Percentiles rank a stretch among this genome's conserved stretches.
Evolutionary conservation across 345 rosid species (phyloP).

Genomic region (Eucalyptus urophylla): DNA sequence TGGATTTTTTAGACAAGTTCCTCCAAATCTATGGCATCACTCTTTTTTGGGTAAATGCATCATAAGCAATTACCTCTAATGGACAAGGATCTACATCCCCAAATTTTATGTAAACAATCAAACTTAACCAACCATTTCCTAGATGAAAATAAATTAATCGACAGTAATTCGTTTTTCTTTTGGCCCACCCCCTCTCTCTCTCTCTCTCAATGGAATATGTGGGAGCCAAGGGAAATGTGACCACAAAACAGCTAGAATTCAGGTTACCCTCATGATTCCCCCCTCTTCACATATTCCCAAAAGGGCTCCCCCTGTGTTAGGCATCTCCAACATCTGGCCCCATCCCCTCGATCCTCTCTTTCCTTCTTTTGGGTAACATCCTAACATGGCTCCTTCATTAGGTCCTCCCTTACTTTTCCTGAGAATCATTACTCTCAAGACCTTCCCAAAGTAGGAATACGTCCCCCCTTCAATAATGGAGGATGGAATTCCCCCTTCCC

Average conservation of each 20-base stretch:
- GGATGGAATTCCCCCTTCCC: neutral
- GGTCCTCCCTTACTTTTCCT: neutral
- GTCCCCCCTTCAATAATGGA: neutral
- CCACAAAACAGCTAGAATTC: neutral
- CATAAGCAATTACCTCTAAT: neutral
- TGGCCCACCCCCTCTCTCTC: neutral
- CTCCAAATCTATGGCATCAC: neutral
- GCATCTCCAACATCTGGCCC: constrained; percentile 18
- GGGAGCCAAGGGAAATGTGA: neutral
- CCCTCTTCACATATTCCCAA: neutral
- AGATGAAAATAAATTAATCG: neutral
- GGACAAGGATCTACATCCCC: neutral
- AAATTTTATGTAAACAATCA: neutral
- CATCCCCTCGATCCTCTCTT: constrained; percentile 12
- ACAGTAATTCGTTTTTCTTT: neutral
- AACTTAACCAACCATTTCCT: neutral
- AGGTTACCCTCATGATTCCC: neutral
- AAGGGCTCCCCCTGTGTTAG: neutral
- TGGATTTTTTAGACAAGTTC: neutral
- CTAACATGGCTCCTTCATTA: constrained; percentile 37
- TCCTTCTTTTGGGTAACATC: constrained; percentile 25
- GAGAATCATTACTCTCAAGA: neutral
- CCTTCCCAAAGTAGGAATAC: neutral
- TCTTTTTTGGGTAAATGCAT: neutral
- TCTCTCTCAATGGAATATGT: neutral